Percentiles rank a stretch among this genome's conserved stretches.
Evolutionary conservation across 768 basidiomycete genomes (phyloP).

Genomic region (Butyriboletus loyo): DNA sequence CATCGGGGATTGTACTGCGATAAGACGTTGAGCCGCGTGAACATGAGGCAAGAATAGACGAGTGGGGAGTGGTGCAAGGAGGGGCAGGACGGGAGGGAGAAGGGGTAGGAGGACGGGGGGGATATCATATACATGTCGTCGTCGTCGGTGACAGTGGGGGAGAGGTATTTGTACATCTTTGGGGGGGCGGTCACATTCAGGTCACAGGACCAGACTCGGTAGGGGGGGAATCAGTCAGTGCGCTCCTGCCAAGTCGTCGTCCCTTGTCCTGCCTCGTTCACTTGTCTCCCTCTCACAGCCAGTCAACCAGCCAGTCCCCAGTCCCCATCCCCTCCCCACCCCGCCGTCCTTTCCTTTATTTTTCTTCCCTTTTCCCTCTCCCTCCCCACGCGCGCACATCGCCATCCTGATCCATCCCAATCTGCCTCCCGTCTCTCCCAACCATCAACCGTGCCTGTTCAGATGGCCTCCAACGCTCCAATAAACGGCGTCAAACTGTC

Average conservation of each 20-base stretch:
- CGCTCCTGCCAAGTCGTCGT: conserved; percentile 20
- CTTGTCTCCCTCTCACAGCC: conserved; percentile 3
- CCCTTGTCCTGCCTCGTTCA: conserved; percentile 26
- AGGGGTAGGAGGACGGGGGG: neutral
- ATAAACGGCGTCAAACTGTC: conserved; percentile 88
- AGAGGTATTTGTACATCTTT: conserved; percentile 32
- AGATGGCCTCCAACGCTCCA: conserved; percentile 74
- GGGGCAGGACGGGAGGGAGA: neutral
- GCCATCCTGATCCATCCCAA: conserved; percentile 12
- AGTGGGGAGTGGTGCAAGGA: neutral
- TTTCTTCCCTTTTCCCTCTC: neutral
- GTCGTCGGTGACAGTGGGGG: conserved; percentile 1
- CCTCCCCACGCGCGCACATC: conserved; percentile 8
- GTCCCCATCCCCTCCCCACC: conserved; percentile 6
- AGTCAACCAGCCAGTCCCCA: neutral
- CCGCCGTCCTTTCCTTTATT: neutral
- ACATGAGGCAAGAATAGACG: neutral
- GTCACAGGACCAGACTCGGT: conserved; percentile 32
- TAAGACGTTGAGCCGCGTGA: neutral
- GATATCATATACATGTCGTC: neutral
- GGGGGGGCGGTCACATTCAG: conserved; percentile 21
- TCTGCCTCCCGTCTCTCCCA: conserved; percentile 4
- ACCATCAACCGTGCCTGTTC: conserved; percentile 13
- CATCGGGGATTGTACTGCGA: conserved; percentile 7
- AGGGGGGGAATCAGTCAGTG: conserved; percentile 18